A percentile compares a stretch with the other conserved stretches of the same genome.
phyloP scores from a whole-genome alignment of 352 stramenopile genomes.

The Saprolegnia diclina region DNA sequence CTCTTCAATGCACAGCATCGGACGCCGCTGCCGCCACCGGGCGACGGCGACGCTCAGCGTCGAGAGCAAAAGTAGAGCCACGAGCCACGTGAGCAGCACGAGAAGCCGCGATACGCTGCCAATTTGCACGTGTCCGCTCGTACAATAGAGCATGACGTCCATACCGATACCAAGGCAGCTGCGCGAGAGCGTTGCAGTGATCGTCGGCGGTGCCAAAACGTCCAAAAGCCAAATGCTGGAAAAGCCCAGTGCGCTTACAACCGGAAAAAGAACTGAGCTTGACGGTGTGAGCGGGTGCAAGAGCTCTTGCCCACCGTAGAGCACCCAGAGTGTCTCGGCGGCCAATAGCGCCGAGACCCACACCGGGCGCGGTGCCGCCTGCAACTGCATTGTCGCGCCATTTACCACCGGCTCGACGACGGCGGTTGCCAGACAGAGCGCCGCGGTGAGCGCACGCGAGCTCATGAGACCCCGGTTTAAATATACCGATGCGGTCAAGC shows the following conservation, averaged over 20 bases:
- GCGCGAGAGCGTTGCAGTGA: neutral
- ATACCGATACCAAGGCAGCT: neutral
- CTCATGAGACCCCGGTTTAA: neutral
- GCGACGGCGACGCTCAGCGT: no score
- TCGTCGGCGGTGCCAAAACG: neutral
- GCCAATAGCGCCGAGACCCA: neutral
- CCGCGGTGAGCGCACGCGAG: neutral
- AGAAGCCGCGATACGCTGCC: neutral
- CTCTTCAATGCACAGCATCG: conserved; percentile 1
- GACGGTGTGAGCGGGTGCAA: neutral
- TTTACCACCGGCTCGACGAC: neutral
- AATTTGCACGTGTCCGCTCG: conserved; percentile 1
- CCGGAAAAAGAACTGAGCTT: neutral
- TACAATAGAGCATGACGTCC: conserved; percentile 4
- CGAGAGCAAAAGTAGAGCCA: neutral
- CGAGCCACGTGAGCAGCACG: neutral
- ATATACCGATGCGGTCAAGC: neutral
- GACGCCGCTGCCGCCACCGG: neutral
- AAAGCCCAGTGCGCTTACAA: neutral
- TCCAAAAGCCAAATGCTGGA: conserved; percentile 2
- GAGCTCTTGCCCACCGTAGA: neutral
- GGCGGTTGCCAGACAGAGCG: neutral
- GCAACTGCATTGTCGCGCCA: neutral
- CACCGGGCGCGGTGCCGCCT: neutral
- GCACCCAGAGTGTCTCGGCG: neutral